phyloP scores from a whole-genome alignment of 176 grass and related monocot species.

The Juncus inflexus region DNA sequence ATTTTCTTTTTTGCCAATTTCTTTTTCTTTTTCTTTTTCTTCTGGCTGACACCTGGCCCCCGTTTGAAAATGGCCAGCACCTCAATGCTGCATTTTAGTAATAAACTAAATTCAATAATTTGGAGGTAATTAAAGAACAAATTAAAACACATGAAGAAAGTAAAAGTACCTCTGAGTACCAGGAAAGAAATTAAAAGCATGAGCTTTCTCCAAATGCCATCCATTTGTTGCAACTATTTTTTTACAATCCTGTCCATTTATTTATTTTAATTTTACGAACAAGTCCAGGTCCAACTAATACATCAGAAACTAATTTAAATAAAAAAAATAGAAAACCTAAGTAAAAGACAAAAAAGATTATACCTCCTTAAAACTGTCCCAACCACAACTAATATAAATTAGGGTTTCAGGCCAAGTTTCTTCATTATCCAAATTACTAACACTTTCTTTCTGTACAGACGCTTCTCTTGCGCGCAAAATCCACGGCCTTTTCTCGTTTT shows the following conservation, averaged over 20 bases:
- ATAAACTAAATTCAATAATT: slow-evolving; percentile 2
- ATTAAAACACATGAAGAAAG: background rate
- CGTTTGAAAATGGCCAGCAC: slow-evolving; percentile 76
- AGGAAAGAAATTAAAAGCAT: slow-evolving; percentile 98
- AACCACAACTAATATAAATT: slow-evolving; percentile 96
- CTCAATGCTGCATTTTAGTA: slow-evolving; percentile 56
- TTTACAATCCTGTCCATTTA: slow-evolving; percentile 68
- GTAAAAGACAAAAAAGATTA: background rate
- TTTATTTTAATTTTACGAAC: too few relatives aligned
- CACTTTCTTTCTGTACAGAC: slow-evolving; percentile 64
- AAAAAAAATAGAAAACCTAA: slow-evolving; percentile 8
- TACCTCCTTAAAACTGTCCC: slow-evolving; percentile 98
- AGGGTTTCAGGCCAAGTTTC: slow-evolving; percentile 71
- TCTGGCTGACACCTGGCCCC: slow-evolving; percentile 42
- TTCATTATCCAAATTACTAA: slow-evolving; percentile 40
- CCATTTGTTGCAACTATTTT: slow-evolving; percentile 61
- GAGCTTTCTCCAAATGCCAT: slow-evolving; percentile 87
- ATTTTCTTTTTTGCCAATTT: slow-evolving; percentile 51
- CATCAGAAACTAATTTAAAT: background rate
- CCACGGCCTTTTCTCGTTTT: slow-evolving; percentile 97
- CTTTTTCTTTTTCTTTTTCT: slow-evolving; percentile 72
- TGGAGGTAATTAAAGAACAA: background rate
- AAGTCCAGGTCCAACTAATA: too few relatives aligned
- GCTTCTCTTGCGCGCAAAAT: slow-evolving; percentile 84
- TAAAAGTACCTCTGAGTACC: slow-evolving; percentile 77